Evolutionary conservation across 768 basidiomycete genomes (phyloP), one percentile per base, ranked within the genome.

Genomic region (Tulasnella sp.): DNA sequence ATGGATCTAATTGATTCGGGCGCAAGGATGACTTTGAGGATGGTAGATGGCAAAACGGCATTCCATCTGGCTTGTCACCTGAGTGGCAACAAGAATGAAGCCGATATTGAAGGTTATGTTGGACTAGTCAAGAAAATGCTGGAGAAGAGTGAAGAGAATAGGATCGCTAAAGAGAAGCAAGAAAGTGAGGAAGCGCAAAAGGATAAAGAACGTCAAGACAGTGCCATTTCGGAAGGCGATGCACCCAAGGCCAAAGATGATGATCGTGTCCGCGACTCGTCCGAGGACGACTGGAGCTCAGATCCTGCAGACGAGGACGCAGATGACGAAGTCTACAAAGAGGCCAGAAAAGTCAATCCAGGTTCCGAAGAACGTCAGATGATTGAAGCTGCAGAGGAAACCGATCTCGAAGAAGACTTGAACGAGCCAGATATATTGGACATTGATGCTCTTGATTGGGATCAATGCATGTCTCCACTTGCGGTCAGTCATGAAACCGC

Each of bases 51-150:
- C 1, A 61, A 76, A 12, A 71, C 70, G 6, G 64, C 74, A 5
- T 59, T 80, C 37, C 78, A 80, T 61, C 63, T 79, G 27, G 78
- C 76, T 4, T 74, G 73, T 2, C 75, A 77, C 55, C 63, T 66
- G 44, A 70, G 72, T 48, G 59, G n/a, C n/a, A n/a, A n/a, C n/a
- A n/a, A n/a, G n/a, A n/a, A n/a, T n/a, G n/a, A n/a, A 69, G 28
- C 53, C 66, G 6, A 42, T 12, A 51, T 51, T 39, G n/a, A n/a
- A n/a, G 40, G 29, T 8, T 13, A 32, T 22, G 29, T 15, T 2
- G 16, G 16, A 1, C 65, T 79, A 1, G 64, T 77, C 6, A 61
- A 64, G 45, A 77, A 75, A 64, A 59, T 81, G 32, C 59, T 80
- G 10, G 71, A 73, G 53, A 66, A 67, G 56, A 79, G 74, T 58